Evolutionary conservation across 768 basidiomycete species (phyloP), one percentile per base, ranked within the genome.

Genomic region (Hysterangium stoloniferum): DNA sequence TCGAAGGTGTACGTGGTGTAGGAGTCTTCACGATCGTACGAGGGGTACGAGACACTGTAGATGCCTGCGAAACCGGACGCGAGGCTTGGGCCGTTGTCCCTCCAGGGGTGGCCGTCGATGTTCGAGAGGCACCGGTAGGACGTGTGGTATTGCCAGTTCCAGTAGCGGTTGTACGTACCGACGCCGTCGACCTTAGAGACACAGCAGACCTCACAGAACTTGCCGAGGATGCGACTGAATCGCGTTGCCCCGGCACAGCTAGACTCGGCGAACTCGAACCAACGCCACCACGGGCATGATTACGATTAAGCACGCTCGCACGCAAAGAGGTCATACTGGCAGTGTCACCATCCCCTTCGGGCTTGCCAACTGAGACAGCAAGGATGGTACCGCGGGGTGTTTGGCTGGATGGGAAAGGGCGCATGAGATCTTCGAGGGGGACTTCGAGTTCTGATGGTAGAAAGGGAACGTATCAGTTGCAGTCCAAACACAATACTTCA

Each of bases 361-460:
- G 48, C 46, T 36, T 58, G 48, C 27, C 51, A 6, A 40, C 46
- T n/a, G n/a, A n/a, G 32, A 54, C 56, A 8, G 60, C 51, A 24
- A 57, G 52, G 34, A 45, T n/a, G 28, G 56, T 45, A 15, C 57
- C 61, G 37, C 43, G 53, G 28, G 46, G 42, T 50, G 60, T 38
- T 60, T 54, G 6, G 61, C 62, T 41, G 62, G 58, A n/a, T 44
- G 53, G 59, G 28, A 71, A 69, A 4, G 72, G 76, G 44, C 71
- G 73, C 33, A 82, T 60, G 4, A 93, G 79, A 50, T 93, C 90
- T 43, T 87, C 84, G 5, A 81, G 66, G 0, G 83, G 71, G 9
- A 93, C 78, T 61, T 94, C 89, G 46, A 94, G 78, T 61, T 86
- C 91, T 91, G 58, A 3, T 45, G 31, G 25, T 9, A 35, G 19